phyloP scores from a whole-genome alignment of 2,329 filamentous ascomycete species.

The Aspergillus fructus region DNA sequence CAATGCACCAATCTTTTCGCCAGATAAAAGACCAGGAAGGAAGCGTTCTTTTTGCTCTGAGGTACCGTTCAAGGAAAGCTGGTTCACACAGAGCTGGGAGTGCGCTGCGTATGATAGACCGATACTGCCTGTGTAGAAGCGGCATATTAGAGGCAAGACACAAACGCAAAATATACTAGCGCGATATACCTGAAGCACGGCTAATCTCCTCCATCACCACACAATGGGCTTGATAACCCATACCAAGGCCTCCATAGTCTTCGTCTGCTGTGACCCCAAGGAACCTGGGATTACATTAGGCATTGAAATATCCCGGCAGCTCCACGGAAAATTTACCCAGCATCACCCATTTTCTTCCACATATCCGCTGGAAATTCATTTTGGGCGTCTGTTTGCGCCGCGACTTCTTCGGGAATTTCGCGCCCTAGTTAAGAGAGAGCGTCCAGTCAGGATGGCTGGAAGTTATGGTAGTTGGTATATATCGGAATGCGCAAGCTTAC shows the following conservation, averaged over 20 bases:
- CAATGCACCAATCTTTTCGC: conserved; percentile 78
- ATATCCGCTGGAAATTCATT: conserved; percentile 89
- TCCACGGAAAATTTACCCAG: conserved; percentile 51
- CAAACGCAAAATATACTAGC: not conserved
- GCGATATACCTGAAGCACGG: conserved; percentile 66
- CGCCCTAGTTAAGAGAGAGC: conserved; percentile 51
- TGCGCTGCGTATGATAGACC: conserved; percentile 93
- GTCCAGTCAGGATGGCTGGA: not conserved
- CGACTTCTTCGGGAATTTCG: conserved; percentile 82
- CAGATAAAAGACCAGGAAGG: conserved; percentile 77
- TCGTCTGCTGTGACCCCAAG: conserved; percentile 93
- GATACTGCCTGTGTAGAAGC: conserved; percentile 36
- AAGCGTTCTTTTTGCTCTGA: conserved; percentile 75
- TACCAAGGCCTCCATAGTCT: conserved; percentile 80
- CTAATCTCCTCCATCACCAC: conserved; percentile 94
- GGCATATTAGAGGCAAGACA: not conserved
- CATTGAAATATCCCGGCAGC: not conserved
- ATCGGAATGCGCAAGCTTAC: conserved; percentile 32
- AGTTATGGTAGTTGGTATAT: not conserved
- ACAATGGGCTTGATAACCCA: conserved; percentile 97
- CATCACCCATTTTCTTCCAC: conserved; percentile 91
- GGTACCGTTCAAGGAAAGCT: conserved; percentile 85
- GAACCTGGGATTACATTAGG: conserved; percentile 52
- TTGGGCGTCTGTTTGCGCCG: conserved; percentile 74
- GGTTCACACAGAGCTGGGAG: conserved; percentile 94